Conservation (phyloP, 2,329 filamentous ascomycete genomes). For the Pseudogymnoascus verrucosus region DNA sequence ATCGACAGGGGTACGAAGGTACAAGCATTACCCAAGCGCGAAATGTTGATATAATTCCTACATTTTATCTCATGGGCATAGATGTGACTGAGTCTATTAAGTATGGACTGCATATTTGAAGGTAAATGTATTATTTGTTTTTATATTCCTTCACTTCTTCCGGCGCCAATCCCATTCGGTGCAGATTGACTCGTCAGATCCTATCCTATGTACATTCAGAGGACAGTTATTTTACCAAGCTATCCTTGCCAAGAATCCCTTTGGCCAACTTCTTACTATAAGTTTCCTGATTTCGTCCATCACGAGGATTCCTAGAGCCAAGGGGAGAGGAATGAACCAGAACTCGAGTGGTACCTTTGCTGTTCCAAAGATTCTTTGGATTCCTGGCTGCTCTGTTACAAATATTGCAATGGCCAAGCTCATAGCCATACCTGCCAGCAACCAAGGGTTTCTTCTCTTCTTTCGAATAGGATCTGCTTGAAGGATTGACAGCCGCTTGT, state of each 20-base stretch:
- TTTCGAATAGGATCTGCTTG: slow-evolving; percentile 42
- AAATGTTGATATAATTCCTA: neutral
- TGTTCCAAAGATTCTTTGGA: slow-evolving; percentile 42
- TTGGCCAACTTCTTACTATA: slow-evolving; percentile 39
- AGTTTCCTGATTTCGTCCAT: slow-evolving; percentile 47
- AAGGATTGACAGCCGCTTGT: slow-evolving; percentile 42
- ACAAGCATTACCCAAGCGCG: neutral
- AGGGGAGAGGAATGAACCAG: slow-evolving; percentile 43
- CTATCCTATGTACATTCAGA: neutral
- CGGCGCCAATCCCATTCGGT: neutral
- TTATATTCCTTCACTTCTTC: slow-evolving; percentile 11
- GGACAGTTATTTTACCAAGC: slow-evolving; percentile 36
- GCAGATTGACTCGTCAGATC: neutral
- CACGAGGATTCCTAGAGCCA: slow-evolving; percentile 41
- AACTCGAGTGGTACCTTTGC: slow-evolving; percentile 43
- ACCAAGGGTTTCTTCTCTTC: slow-evolving; percentile 42
- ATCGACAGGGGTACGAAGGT: neutral
- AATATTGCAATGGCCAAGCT: slow-evolving; percentile 45
- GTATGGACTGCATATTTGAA: neutral
- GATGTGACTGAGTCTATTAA: neutral
- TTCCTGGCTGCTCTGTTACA: slow-evolving; percentile 42
- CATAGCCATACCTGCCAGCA: slow-evolving; percentile 39
- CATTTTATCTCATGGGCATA: neutral
- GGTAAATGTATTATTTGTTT: neutral
- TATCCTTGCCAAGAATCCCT: slow-evolving; percentile 36